Base-by-base conservation (phyloP, 2,329 filamentous ascomycete species). In the Chalara sp. region DNA sequence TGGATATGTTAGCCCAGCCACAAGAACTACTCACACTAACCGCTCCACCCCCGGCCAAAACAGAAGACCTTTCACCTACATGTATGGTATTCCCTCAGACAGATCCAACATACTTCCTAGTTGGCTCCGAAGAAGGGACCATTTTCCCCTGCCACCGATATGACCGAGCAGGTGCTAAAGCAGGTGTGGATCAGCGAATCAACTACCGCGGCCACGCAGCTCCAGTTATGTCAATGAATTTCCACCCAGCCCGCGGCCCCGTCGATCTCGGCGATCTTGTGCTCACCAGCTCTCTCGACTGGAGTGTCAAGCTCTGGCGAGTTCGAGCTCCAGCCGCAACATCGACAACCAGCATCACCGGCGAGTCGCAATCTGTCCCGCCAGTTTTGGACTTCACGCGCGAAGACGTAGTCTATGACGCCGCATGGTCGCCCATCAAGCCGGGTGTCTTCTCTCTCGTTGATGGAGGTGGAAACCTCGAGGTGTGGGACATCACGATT, bases 81-180 rank as follows among this genome's bases (percentile, higher is more conserved):
- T 95, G 88, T 68, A 87, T 99, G 71, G 88, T 89, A 12, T 99
- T 99, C 71, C 93, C 93, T 1, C 84, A 92, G 63, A 87, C 90
- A 1, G 95, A 99, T 63, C 93, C 93, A 3, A 99, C 93, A 0
- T 97, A 96, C 69, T 99, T 99, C 76, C 82, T 99, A 4, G 87
- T 96, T 33, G 93, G 95, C 40, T 96, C 91, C 31, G 93, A 99
- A 72, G 93, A 99, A 73, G 95, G 95, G 47, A 86, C 86, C 44
- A 96, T 99, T 57, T 96, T 93, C 69, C 91, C 93, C 0, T 96
- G 95, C 66, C 93, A 99, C 68, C 81, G 93, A 55, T 99, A 99
- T 71, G 93, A 99, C 69, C 88, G 95, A 56, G 93, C 95, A 5
- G 93, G 93, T 52, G 93, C 93, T 57, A 97, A 97, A 73, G 92